A percentile compares a stretch with the other conserved stretches of the same genome.
These are phyloP conservation scores for Ascochyta clinopodiicola DNA, from an alignment of 2,329 filamentous ascomycete species.

Conservation along the genomic window DNA sequence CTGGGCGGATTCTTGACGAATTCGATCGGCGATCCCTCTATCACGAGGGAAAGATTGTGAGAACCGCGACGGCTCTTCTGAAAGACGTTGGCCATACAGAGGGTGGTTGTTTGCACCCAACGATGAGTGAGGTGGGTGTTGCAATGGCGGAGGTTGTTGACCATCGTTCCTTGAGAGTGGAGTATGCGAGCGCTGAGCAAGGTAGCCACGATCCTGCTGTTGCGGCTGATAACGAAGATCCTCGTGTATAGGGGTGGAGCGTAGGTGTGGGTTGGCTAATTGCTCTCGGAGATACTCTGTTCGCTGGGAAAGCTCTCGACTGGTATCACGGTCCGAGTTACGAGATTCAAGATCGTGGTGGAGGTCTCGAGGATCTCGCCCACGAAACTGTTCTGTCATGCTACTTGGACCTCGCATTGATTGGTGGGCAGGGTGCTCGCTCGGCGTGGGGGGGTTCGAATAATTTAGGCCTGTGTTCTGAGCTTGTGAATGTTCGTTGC, in stretches of 20 bases:
- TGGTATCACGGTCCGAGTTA: constrained; percentile 42
- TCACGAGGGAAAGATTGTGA: constrained; percentile 32
- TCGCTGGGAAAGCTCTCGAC: constrained; percentile 40
- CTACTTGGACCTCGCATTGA: constrained; percentile 32
- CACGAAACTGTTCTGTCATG: constrained; percentile 38
- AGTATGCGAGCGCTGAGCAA: constrained; percentile 44
- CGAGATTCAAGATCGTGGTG: constrained; percentile 40
- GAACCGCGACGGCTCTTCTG: constrained; percentile 38
- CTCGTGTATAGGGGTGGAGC: constrained; percentile 34
- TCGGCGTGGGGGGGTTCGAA: constrained; percentile 43
- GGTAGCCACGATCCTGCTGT: constrained; percentile 37
- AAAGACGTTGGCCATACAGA: constrained; percentile 35
- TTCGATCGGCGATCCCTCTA: constrained; percentile 35
- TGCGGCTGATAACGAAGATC: constrained; percentile 37
- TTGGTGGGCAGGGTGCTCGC: constrained; percentile 34
- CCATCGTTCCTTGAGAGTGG: constrained; percentile 39
- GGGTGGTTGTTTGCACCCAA: constrained; percentile 35
- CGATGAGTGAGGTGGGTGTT: constrained; percentile 43
- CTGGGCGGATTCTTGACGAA: constrained; percentile 40
- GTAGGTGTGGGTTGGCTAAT: constrained; percentile 30
- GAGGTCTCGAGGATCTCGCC: constrained; percentile 38
- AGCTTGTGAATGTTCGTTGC: constrained; percentile 43
- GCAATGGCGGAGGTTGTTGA: constrained; percentile 36
- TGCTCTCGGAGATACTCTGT: constrained; percentile 42
- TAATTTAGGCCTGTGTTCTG: constrained; percentile 41